These are phyloP conservation scores for Hypoxylon sp. DNA, from an alignment of 2,329 filamentous ascomycete genomes.

Conservation along the genomic window DNA sequence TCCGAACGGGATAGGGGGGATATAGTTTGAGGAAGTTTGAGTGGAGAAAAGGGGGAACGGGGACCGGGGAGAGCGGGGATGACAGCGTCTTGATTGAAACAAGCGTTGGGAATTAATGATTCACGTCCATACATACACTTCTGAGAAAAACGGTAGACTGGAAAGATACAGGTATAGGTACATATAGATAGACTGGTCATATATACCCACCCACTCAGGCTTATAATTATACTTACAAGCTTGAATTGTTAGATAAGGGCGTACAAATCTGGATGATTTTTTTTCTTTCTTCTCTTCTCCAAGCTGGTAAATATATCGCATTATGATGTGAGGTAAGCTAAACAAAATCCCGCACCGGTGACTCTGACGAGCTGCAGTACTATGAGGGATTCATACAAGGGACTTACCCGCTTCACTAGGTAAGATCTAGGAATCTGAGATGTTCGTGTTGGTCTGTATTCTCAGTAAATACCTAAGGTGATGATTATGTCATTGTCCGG, in stretches of 20 bases:
- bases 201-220: constrained; percentile 34
- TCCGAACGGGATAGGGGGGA: constrained; percentile 46
- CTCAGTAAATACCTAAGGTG: background rate
- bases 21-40: constrained; percentile 42
- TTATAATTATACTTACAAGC: background rate
- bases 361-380: background rate
- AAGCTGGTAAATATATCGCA: background rate
- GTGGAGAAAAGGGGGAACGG: background rate
- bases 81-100: background rate
- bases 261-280: constrained; percentile 6
- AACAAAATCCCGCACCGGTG: background rate
- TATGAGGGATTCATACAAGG: background rate
- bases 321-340: background rate
- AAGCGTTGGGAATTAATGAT: constrained; percentile 25
- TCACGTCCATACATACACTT: constrained; percentile 17
- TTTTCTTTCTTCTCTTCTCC: background rate
- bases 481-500: background rate
- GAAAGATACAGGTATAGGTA: constrained; percentile 19
- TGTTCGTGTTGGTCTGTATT: background rate
- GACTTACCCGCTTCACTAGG: background rate
- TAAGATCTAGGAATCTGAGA: background rate
- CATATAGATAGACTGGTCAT: constrained; percentile 24
- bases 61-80: background rate
- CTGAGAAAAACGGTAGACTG: constrained; percentile 17
- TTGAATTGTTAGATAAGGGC: constrained; percentile 17